Conservation (phyloP, 495 filamentous ascomycete genomes). For the Podospora didyma region DNA sequence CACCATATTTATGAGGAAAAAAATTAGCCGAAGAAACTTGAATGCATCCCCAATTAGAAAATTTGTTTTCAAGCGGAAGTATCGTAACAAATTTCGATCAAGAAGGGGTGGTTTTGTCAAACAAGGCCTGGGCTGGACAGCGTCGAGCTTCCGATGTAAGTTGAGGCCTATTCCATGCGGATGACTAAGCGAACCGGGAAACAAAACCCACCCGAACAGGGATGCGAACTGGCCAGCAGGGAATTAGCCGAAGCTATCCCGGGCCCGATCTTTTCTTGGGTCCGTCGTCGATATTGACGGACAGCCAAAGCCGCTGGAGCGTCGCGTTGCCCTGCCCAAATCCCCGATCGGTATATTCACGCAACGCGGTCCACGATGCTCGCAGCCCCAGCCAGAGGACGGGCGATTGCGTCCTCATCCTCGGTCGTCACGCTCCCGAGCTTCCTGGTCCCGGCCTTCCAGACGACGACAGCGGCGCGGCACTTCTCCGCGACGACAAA, state of each 20-base stretch:
- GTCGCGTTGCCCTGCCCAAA: constrained; percentile 8
- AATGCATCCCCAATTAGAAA: no score
- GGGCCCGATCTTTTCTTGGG: background rate
- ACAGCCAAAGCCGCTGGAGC: constrained; percentile 1
- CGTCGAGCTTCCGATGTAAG: no score
- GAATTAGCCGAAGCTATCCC: constrained; percentile 2
- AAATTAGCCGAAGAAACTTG: no score
- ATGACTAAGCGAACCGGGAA: constrained; percentile 3
- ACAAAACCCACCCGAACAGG: background rate
- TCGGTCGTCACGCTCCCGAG: constrained; percentile 51
- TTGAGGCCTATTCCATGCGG: background rate
- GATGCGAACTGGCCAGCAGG: background rate
- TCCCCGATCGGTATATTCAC: constrained; percentile 7
- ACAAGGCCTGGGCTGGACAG: no score
- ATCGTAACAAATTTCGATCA: no score
- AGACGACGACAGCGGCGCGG: constrained; percentile 42
- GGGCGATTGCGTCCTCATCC: constrained; percentile 27
- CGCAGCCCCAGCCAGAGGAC: constrained; percentile 44
- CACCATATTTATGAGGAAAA: no score
- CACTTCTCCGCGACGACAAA: constrained; percentile 67
- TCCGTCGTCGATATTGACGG: background rate
- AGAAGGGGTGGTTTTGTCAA: no score
- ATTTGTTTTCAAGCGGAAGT: no score
- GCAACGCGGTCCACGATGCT: constrained; percentile 36
- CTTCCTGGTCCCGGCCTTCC: constrained; percentile 74